Evolutionary conservation across 148 eudicot species (phyloP).

Genomic region (Heliosperma pusillum): DNA sequence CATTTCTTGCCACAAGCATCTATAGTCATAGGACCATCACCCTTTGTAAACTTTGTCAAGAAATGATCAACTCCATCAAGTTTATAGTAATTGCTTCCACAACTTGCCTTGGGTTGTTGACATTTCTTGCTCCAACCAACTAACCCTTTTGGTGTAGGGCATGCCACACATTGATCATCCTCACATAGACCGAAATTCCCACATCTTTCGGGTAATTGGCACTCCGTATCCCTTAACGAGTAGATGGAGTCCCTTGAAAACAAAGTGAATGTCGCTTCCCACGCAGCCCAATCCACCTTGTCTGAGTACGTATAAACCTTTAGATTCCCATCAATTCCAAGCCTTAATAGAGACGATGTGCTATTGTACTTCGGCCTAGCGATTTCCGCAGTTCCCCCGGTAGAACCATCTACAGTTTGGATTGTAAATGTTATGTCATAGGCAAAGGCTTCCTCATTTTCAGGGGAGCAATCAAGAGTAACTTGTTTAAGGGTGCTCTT

Average conservation of each 20-base stretch:
- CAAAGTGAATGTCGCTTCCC: conserved; percentile 49
- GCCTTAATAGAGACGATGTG: conserved; percentile 43
- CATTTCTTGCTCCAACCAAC: conserved; percentile 58
- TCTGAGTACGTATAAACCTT: conserved; percentile 35
- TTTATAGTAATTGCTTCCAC: conserved; percentile 39
- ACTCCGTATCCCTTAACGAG: conserved; percentile 30
- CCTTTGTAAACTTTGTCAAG: conserved; percentile 39
- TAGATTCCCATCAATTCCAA: conserved; percentile 47
- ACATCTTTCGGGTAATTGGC: conserved; percentile 49
- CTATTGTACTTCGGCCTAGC: conserved; percentile 40
- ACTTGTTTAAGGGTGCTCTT: conserved; percentile 15
- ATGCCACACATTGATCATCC: conserved; percentile 57
- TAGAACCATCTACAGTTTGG: conserved; percentile 20
- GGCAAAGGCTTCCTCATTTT: conserved; percentile 17
- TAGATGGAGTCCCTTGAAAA: conserved; percentile 22
- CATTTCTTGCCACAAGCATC: conserved; percentile 42
- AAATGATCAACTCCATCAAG: conserved; percentile 56
- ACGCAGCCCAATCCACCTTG: conserved; percentile 33
- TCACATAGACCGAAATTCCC: conserved; percentile 57
- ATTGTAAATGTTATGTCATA: conserved; percentile 26
- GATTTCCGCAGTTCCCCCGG: conserved; percentile 11
- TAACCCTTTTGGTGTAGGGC: conserved; percentile 49
- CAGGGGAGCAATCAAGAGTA: conserved; percentile 27
- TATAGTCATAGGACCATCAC: conserved; percentile 41
- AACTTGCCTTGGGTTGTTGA: conserved; percentile 26